Evolutionary conservation across 2,329 filamentous ascomycete species (phyloP), one percentile per base, ranked within the genome.

Genomic region (Zymoseptoria passerinii): DNA sequence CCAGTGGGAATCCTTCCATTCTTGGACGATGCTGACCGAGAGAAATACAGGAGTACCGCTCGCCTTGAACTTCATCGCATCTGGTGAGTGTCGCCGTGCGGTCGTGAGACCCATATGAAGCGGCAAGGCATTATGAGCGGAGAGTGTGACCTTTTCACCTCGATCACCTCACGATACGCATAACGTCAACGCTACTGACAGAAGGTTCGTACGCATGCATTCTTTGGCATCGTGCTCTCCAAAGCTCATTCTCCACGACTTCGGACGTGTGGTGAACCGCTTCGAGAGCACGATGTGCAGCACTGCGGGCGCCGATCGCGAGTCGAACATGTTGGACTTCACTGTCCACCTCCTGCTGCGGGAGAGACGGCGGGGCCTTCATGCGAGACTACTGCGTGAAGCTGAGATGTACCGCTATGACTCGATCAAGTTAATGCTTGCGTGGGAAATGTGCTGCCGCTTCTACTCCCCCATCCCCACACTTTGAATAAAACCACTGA

Each of bases 361-460:
- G 19, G 50, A 52, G 50, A 52, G 50, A 52, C 50, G 8, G 40
- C 19, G 10, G 27, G 23, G 20, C n/a, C 19, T 54, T 44, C 48
- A 54, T 55, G 57, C 28, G 9, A 48, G 50, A 51, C 29, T 53
- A 35, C 59, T 29, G 59, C 56, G 83, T 78, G 83, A 91, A 83
- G 89, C 89, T 92, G 89, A 94, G 89, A 92, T 87, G 87, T 84
- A 94, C 89, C 89, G 89, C 92, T 80, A 88, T 77, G 86, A 92
- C 89, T 92, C 89, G 89, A 94, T 89, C 89, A 94, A 94, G 89
- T 89, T 92, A 94, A 92, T 91, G 87, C 89, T 94, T 94, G 89
- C 89, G 89, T 92, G 89, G 86, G 89, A 92, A 92, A 82, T 52
- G 89, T 92, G 89, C 88, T 92, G 89, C 89, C 89, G 88, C 88